phyloP scores from a whole-genome alignment of 352 stramenopile genomes.

The Phytophthora ramorum region DNA sequence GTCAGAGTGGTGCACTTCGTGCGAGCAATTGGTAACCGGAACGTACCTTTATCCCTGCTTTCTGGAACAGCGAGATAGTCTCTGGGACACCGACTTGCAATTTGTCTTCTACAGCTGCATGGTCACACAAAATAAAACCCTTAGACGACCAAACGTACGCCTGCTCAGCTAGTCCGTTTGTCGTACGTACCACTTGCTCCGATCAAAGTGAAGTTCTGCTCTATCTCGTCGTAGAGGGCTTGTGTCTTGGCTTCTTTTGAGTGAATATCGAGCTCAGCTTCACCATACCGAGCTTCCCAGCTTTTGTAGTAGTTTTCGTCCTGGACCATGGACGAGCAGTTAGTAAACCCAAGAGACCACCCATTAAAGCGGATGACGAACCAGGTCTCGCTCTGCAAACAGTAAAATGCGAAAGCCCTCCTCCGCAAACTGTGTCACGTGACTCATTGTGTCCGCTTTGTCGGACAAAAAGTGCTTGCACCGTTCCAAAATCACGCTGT shows the following conservation, averaged over 20 bases:
- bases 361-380: constrained; percentile 29
- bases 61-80: constrained; percentile 91
- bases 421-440: constrained; percentile 84
- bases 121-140: background rate
- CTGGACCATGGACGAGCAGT: constrained; percentile 25
- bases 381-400: constrained; percentile 77
- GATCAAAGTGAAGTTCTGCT: constrained; percentile 83
- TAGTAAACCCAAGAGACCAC: background rate
- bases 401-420: constrained; percentile 90
- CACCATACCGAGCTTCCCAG: constrained; percentile 72
- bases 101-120: constrained; percentile 96
- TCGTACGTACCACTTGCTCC: constrained; percentile 77
- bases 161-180: background rate
- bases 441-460: constrained; percentile 62
- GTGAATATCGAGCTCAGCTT: constrained; percentile 78
- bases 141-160: background rate
- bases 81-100: constrained; percentile 96
- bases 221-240: constrained; percentile 76
- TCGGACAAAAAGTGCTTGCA: constrained; percentile 68
- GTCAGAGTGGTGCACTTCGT: background rate
- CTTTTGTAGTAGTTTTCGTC: constrained; percentile 70
- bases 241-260: constrained; percentile 68
- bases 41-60: constrained; percentile 95
- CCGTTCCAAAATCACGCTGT: constrained; percentile 79
- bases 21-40: background rate